These are phyloP conservation scores for Pyracantha coccinea DNA, from an alignment of 331 rosid genomes.

Conservation along the genomic window DNA sequence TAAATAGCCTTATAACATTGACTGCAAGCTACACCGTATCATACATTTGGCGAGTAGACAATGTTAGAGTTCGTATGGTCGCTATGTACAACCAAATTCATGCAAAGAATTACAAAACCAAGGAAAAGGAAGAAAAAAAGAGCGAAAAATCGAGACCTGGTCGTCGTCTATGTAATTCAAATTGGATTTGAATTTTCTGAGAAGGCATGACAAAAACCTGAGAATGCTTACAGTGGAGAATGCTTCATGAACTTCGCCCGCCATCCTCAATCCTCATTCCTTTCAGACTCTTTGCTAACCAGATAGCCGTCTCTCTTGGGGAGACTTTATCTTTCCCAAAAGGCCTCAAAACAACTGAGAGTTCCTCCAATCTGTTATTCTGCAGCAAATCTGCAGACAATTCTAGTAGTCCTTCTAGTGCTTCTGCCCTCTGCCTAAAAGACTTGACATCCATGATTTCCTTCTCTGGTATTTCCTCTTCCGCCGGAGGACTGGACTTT, in stretches of 20 bases:
- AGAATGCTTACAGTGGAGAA: constrained; percentile 21
- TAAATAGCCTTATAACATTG: neutral
- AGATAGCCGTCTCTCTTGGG: constrained; percentile 99
- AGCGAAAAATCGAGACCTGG: constrained; percentile 1
- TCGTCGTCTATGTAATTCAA: constrained; percentile 35
- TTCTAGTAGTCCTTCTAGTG: constrained; percentile 95
- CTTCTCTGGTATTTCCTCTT: constrained; percentile 66
- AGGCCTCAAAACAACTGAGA: constrained; percentile 83
- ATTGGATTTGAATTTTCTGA: constrained; percentile 22
- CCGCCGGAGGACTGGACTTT: constrained; percentile 31
- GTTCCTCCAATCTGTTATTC: constrained; percentile 83
- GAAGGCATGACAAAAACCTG: constrained; percentile 11
- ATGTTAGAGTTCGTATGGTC: constrained; percentile 46
- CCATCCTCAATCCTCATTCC: constrained; percentile 88
- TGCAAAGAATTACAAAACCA: constrained; percentile 53
- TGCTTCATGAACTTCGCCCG: constrained; percentile 51
- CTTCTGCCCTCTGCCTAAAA: constrained; percentile 95
- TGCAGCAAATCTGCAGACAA: constrained; percentile 91
- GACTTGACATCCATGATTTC: constrained; percentile 65
- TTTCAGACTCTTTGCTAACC: constrained; percentile 95
- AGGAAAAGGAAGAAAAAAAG: neutral
- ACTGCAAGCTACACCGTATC: constrained; percentile 14
- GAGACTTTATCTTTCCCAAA: constrained; percentile 95
- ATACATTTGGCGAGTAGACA: constrained; percentile 30
- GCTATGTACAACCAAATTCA: constrained; percentile 75